These are phyloP conservation scores for Diutina catenulata DNA, from an alignment of 1,139 yeast species.

Conservation along the genomic window DNA sequence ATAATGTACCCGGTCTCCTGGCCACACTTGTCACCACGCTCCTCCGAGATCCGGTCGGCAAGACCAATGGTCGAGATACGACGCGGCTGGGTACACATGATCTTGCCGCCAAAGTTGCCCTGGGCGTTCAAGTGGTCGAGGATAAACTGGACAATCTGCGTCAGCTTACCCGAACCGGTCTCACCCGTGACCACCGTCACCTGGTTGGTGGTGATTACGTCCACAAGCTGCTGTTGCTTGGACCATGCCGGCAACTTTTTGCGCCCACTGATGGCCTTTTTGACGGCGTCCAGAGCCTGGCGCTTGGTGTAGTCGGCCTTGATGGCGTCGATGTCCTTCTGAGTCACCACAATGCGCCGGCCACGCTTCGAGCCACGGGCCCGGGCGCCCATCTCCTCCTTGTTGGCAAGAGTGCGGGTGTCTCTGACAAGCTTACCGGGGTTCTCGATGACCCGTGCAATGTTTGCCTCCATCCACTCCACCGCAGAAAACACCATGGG, in stretches of 20 bases:
- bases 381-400: neutral
- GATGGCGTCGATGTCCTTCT: conserved; percentile 15
- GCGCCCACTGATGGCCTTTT: conserved; percentile 24
- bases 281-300: conserved; percentile 11
- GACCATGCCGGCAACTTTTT: conserved; percentile 73
- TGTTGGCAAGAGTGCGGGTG: neutral
- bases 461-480: conserved; percentile 67
- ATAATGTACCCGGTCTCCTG: conserved; percentile 80
- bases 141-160: conserved; percentile 84
- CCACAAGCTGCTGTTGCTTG: conserved; percentile 43
- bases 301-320: conserved; percentile 15
- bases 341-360: neutral
- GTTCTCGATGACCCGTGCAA: conserved; percentile 42
- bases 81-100: conserved; percentile 90
- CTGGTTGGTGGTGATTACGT: conserved; percentile 43
- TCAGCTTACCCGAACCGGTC: conserved; percentile 93
- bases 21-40: conserved; percentile 60
- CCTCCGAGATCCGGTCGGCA: conserved; percentile 86
- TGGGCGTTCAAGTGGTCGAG: conserved; percentile 45
- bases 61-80: conserved; percentile 92
- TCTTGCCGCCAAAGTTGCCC: conserved; percentile 42
- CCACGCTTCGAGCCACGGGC: too few relatives aligned
- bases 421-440: conserved; percentile 40
- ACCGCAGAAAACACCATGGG: conserved; percentile 52
- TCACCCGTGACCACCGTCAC: conserved; percentile 86